Evolutionary conservation across 83 land plant genomes (phyloP).

Genomic region (Picea engelmannii): DNA sequence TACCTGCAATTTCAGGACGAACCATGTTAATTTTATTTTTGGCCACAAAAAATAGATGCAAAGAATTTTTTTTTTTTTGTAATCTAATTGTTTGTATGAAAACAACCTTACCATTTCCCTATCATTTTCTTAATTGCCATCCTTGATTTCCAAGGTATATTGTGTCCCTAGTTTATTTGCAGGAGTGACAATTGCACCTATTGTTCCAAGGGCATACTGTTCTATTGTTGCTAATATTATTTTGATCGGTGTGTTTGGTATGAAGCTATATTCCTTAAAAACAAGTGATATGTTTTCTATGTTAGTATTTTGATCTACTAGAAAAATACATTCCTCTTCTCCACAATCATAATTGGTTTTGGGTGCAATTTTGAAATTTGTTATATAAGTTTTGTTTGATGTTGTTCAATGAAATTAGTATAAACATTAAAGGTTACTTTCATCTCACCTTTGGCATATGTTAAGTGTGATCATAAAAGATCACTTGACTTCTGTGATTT

Average conservation of each 20-base stretch:
- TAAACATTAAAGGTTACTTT: background rate
- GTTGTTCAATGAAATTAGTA: background rate
- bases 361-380: background rate
- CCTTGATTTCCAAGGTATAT: too few species aligned
- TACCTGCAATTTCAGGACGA: too few species aligned
- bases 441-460: background rate
- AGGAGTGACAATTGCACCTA: too few species aligned
- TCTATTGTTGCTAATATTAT: background rate
- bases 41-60: too few species aligned
- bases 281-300: background rate
- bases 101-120: too few species aligned
- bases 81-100: too few species aligned
- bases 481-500: too few species aligned
- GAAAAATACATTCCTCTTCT: background rate
- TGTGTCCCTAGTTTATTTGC: too few species aligned
- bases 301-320: background rate
- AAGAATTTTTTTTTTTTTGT: too few species aligned
- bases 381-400: background rate
- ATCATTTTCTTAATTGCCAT: too few species aligned
- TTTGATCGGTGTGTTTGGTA: background rate
- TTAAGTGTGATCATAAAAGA: background rate
- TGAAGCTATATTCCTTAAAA: background rate
- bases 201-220: too few species aligned
- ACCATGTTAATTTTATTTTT: too few species aligned
- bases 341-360: background rate